A percentile compares a stretch with the other conserved stretches of the same genome.
Conservation (phyloP, 192 early-diverging fungal genomes). For the Coemansia sp. region DNA sequence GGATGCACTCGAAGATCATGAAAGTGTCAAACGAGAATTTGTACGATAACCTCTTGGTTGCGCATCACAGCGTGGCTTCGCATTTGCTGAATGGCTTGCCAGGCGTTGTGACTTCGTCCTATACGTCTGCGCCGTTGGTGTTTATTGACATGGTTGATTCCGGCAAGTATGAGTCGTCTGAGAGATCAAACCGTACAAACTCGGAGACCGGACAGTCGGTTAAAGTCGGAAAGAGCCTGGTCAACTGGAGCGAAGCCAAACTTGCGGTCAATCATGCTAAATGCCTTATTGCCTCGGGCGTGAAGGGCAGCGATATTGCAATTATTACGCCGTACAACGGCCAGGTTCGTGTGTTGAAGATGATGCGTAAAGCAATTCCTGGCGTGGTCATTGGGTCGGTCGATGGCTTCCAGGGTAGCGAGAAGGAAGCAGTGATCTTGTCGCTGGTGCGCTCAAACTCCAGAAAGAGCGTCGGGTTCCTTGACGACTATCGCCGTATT, state of each 20-base stretch:
- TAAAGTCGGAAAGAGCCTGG: constrained; percentile 50
- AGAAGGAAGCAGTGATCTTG: constrained; percentile 82
- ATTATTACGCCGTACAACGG: constrained; percentile 87
- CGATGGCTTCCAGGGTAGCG: constrained; percentile 89
- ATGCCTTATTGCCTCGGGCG: constrained; percentile 60
- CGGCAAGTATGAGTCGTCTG: background rate
- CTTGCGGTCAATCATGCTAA: constrained; percentile 63
- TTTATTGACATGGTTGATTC: constrained; percentile 63
- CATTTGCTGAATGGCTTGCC: constrained; percentile 65
- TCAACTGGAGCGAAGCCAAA: constrained; percentile 74
- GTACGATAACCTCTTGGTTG: constrained; percentile 66
- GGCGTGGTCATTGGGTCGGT: constrained; percentile 77
- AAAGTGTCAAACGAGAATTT: constrained; percentile 64
- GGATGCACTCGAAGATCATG: constrained; percentile 84
- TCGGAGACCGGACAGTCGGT: background rate
- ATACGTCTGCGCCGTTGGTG: constrained; percentile 59
- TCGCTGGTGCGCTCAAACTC: constrained; percentile 80
- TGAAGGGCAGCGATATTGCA: constrained; percentile 64
- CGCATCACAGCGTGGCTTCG: constrained; percentile 61
- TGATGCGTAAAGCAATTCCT: constrained; percentile 56
- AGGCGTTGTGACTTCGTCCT: constrained; percentile 56
- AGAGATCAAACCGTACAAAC: constrained; percentile 18
- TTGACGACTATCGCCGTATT: constrained; percentile 74
- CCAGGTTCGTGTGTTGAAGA: constrained; percentile 61
- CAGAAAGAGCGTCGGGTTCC: constrained; percentile 77